These are phyloP conservation scores for Metarhizium guizhouense DNA, from an alignment of 2,329 filamentous ascomycete species.

Conservation along the genomic window DNA sequence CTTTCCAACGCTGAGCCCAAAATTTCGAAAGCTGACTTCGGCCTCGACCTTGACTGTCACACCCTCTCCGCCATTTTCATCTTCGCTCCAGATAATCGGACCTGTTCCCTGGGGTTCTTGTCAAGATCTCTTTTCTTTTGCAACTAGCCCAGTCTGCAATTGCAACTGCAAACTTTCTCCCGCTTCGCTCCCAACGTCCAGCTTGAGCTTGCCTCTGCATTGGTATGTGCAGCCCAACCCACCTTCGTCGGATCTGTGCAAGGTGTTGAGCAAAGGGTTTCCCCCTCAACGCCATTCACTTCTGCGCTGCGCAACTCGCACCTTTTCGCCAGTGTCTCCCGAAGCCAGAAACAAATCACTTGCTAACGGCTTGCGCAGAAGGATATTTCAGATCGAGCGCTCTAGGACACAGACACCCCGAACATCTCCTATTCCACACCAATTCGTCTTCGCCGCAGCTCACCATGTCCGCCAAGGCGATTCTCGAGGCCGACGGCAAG, in stretches of 20 bases:
- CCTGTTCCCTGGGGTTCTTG: background rate
- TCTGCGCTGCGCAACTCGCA: background rate
- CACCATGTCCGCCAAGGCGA: constrained; percentile 67
- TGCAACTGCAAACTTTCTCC: constrained; percentile 1
- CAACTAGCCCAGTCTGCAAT: constrained; percentile 1
- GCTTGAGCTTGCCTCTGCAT: constrained; percentile 9
- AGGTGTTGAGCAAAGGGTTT: background rate
- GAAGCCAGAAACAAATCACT: background rate
- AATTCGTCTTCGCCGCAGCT: constrained; percentile 16
- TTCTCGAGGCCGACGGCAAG: constrained; percentile 99
- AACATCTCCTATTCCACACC: background rate
- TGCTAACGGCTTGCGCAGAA: constrained; percentile 1
- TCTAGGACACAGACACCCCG: background rate
- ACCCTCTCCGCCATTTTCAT: constrained; percentile 6
- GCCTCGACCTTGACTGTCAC: constrained; percentile 4
- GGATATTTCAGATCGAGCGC: background rate
- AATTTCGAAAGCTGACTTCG: constrained; percentile 13
- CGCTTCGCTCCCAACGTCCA: background rate
- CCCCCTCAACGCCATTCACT: background rate
- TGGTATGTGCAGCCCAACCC: constrained; percentile 7
- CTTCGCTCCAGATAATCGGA: constrained; percentile 1
- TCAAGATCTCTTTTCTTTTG: background rate
- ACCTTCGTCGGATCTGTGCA: background rate
- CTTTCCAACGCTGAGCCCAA: constrained; percentile 10
- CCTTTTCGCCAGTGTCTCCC: background rate